Evolutionary conservation across 129 eudicot genomes (phyloP), one percentile per base, ranked within the genome.

Genomic region (Rutidosis leptorrhynchoides): DNA sequence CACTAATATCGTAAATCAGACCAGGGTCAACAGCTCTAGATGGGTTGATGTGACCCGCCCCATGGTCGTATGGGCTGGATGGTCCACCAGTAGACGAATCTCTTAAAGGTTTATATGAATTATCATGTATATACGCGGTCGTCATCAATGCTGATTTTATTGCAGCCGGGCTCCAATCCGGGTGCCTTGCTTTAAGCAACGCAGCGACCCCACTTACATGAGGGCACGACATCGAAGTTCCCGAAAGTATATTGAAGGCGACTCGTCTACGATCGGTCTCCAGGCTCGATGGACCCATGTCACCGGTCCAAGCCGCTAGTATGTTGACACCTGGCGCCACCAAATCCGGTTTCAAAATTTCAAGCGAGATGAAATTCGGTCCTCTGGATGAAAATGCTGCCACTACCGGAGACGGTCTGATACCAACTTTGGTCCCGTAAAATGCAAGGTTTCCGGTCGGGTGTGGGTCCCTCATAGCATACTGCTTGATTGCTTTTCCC

Each of bases 191-290:
- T 52, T 88, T 87, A 58, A 91, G 76, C 74, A 91, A 65, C 12
- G 98, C 96, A 17, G 96, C 97, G 21, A 91, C 74, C 14, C 97
- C 97, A 12, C 96, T 91, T 7, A 91, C 96, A 25, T 91, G 98
- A 16, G 98, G 98, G 69, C 98, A 91, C 0, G 98, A 88, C 98
- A 91, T 91, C 4, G 98, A 91, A n/a, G 98, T 91, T 26, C 96
- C 96, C 0, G 98, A 91, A 49, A 91, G 74, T 1, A 91, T 85
- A 45, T 91, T 91, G 76, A 91, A 91, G 16, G 77, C 80, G 5
- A 90, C 90, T 45, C 90, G 54, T 14, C 98, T 78, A 6, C 37
- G 63, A 56, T 88, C 96, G 0, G 88, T 76, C 6, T 83, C 82
- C 10, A 91, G 72, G 58, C 96, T 84, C 2, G 97, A 91, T 6